These are phyloP conservation scores for Leucocoprinus sp. DNA, from an alignment of 768 basidiomycete genomes.

Conservation along the genomic window DNA sequence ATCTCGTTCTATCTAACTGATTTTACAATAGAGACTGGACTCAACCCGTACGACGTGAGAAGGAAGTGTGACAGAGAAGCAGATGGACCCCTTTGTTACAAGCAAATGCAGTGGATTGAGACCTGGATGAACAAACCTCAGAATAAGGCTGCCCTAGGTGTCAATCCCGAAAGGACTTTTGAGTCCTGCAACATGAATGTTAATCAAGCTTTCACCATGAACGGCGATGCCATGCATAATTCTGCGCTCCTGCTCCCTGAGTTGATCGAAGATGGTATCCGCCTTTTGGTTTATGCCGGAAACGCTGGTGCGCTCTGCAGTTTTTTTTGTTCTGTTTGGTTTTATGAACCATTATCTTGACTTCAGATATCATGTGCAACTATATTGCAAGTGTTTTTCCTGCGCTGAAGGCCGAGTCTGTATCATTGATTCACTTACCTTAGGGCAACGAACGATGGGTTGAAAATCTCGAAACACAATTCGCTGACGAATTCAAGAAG, in stretches of 20 bases:
- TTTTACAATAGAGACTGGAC: conserved; percentile 42
- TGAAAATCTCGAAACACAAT: conserved; percentile 50
- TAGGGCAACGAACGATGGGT: conserved; percentile 80
- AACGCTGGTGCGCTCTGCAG: conserved; percentile 50
- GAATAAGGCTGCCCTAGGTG: conserved; percentile 76
- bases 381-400: conserved; percentile 41
- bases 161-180: conserved; percentile 48
- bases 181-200: conserved; percentile 72
- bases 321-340: background rate
- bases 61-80: conserved; percentile 59
- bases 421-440: background rate
- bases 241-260: conserved; percentile 71
- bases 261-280: conserved; percentile 73
- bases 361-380: conserved; percentile 80
- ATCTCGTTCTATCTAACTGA: background rate
- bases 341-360: conserved; percentile 7
- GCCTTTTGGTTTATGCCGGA: conserved; percentile 85
- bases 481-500: conserved; percentile 52
- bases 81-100: conserved; percentile 72
- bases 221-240: conserved; percentile 86
- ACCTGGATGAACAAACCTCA: conserved; percentile 75
- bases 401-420: background rate
- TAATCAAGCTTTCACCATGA: conserved; percentile 70
- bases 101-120: conserved; percentile 82
- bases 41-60: conserved; percentile 89